Evolutionary conservation across 2,329 filamentous ascomycete species (phyloP), one percentile per base, ranked within the genome.

Genomic region (Penicillium crustosum): DNA sequence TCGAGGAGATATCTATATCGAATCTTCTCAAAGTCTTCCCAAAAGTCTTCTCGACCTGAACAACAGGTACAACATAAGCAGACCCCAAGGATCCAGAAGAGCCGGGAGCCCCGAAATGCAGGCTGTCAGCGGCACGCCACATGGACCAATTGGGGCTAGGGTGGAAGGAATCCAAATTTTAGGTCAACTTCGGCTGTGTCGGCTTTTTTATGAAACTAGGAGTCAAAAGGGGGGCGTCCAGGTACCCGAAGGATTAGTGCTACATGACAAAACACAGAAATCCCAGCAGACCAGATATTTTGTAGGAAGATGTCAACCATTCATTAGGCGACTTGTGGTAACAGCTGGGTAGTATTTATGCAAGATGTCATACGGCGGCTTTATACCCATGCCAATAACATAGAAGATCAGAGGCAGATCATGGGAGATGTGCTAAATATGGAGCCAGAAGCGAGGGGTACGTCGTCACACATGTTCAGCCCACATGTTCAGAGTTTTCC

Each of bases 401-500:
- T 45, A 55, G 51, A 19, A 42, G 55, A 53, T 57, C 49, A 23
- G 27, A 47, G 39, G 53, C 47, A 48, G 55, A 57, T 57, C 55
- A 47, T 42, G 21, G 31, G 36, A 25, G 39, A 49, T 33, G 41
- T 56, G 36, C 55, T 57, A 57, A 57, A 53, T 57, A 48, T 57
- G 55, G 55, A 41, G 15, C 53, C 21, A 43, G 43, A 53, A 48
- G 55, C 55, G 55, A 57, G 55, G 55, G 49, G 42, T 39, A 55
- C 25, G n/a, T 55, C n/a, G 53, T 38, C 47, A 51, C 23, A 33
- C 49, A 25, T 31, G 50, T 50, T 39, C 15, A 48, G 35, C 35
- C 52, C 53, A 51, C 49, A 29, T 15, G 12, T n/a, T 39, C 19
- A 53, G 29, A 53, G 35, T 48, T 48, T 48, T 53, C 45, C 6